Evolutionary conservation across 2,329 filamentous ascomycete genomes (phyloP).

Genomic region (Coniochaeta hoffmannii): DNA sequence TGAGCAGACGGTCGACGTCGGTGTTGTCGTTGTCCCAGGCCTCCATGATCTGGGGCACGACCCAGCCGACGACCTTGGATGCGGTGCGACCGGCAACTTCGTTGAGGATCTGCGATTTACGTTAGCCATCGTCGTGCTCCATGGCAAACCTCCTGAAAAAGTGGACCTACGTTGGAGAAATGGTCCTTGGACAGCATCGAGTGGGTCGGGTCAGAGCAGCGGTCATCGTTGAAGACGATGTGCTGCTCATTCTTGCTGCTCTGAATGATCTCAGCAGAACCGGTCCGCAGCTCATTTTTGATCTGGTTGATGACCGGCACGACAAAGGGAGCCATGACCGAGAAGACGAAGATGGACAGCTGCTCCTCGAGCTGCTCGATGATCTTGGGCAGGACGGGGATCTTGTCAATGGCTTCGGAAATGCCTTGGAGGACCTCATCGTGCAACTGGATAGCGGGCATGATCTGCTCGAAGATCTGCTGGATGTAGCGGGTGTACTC

Average conservation of each 20-base stretch:
- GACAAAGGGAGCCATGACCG: slow-evolving; percentile 81
- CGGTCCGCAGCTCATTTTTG: slow-evolving; percentile 78
- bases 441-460: slow-evolving; percentile 86
- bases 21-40: slow-evolving; percentile 73
- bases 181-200: slow-evolving; percentile 96
- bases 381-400: slow-evolving; percentile 77
- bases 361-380: slow-evolving; percentile 84
- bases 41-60: slow-evolving; percentile 80
- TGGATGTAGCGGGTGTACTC: slow-evolving; percentile 74
- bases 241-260: slow-evolving; percentile 79
- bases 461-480: slow-evolving; percentile 69
- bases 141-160: too few species aligned
- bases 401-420: slow-evolving; percentile 70
- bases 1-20: slow-evolving; percentile 63
- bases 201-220: slow-evolving; percentile 76
- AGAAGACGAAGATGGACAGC: slow-evolving; percentile 83
- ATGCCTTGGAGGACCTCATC: slow-evolving; percentile 80
- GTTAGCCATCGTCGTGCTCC: too few species aligned
- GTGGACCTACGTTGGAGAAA: slow-evolving; percentile 72
- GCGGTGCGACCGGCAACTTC: slow-evolving; percentile 81
- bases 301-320: slow-evolving; percentile 81
- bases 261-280: slow-evolving; percentile 79
- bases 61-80: slow-evolving; percentile 72
- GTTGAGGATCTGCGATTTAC: slow-evolving; percentile 52
- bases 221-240: slow-evolving; percentile 76